These are phyloP conservation scores for Samsoniella hepiali DNA, from an alignment of 2,329 filamentous ascomycete genomes.

Conservation along the genomic window DNA sequence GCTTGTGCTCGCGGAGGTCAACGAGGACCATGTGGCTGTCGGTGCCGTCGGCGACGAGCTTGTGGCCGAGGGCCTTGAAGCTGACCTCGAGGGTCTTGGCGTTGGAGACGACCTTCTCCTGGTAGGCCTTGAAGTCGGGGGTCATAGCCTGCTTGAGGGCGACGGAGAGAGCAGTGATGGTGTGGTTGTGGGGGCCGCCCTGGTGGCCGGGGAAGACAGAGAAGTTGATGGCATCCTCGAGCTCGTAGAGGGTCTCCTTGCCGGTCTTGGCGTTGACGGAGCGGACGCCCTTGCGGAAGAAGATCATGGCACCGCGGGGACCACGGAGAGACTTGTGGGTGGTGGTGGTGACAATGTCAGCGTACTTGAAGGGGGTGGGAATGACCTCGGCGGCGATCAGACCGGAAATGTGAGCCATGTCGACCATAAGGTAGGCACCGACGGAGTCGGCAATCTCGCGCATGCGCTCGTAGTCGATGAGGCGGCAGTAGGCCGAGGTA, in stretches of 20 bases:
- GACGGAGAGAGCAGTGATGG: constrained; percentile 93
- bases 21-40: constrained; percentile 97
- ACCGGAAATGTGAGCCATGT: constrained; percentile 99
- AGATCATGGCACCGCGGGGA: constrained; percentile 98
- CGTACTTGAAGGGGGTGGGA: constrained; percentile 85
- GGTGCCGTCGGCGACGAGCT: constrained; percentile 90
- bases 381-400: constrained; percentile 91
- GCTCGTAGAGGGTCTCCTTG: constrained; percentile 85
- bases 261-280: constrained; percentile 86
- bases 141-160: constrained; percentile 90
- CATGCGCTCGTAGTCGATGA: constrained; percentile 97
- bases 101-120: constrained; percentile 87
- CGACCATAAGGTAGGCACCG: constrained; percentile 90
- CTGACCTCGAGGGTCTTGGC: constrained; percentile 85
- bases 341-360: constrained; percentile 96
- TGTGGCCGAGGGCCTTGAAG: constrained; percentile 86
- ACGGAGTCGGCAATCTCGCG: constrained; percentile 91
- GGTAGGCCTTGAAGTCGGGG: constrained; percentile 90
- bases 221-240: constrained; percentile 96
- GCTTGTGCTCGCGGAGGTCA: constrained; percentile 79
- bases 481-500: constrained; percentile 95
- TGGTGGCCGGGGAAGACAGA: constrained; percentile 99
- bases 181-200: constrained; percentile 98
- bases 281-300: constrained; percentile 96
- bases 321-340: constrained; percentile 99